phyloP scores from a whole-genome alignment of 495 filamentous ascomycete species.

The Achaetomiella virescens region DNA sequence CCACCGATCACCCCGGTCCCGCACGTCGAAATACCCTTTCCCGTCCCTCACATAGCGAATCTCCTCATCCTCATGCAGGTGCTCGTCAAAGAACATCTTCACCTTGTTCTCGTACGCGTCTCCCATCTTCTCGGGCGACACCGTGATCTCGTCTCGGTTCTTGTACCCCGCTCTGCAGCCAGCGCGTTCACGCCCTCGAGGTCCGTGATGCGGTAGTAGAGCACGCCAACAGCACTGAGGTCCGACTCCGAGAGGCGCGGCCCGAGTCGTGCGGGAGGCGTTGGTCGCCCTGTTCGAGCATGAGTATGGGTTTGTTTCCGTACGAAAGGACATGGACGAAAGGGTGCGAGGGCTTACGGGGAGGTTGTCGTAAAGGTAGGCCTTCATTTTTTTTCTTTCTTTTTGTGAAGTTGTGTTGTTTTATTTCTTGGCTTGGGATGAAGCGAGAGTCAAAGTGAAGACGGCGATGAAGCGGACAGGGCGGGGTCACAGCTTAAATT shows the following conservation, averaged over 20 bases:
- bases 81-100: constrained; percentile 87
- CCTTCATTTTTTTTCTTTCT: constrained; percentile 77
- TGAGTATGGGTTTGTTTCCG: background rate
- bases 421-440: background rate
- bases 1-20: constrained; percentile 69
- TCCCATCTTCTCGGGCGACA: constrained; percentile 86
- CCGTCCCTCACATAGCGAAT: constrained; percentile 95
- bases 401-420: background rate
- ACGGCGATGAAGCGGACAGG: background rate
- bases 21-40: constrained; percentile 87
- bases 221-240: constrained; percentile 68
- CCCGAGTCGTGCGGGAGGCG: constrained; percentile 84
- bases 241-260: constrained; percentile 50
- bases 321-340: constrained; percentile 13
- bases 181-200: constrained; percentile 63
- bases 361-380: constrained; percentile 77
- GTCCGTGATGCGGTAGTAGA: constrained; percentile 63
- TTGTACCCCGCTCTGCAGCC: constrained; percentile 75
- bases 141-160: constrained; percentile 87
- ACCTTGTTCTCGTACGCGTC: constrained; percentile 84
- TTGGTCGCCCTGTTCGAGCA: constrained; percentile 69
- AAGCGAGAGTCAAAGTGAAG: background rate
- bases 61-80: constrained; percentile 97
- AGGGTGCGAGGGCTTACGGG: constrained; percentile 48
- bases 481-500: constrained; percentile 8